Evolutionary conservation across 306 rosid genomes (phyloP).

Genomic region (Rosa chinensis): DNA sequence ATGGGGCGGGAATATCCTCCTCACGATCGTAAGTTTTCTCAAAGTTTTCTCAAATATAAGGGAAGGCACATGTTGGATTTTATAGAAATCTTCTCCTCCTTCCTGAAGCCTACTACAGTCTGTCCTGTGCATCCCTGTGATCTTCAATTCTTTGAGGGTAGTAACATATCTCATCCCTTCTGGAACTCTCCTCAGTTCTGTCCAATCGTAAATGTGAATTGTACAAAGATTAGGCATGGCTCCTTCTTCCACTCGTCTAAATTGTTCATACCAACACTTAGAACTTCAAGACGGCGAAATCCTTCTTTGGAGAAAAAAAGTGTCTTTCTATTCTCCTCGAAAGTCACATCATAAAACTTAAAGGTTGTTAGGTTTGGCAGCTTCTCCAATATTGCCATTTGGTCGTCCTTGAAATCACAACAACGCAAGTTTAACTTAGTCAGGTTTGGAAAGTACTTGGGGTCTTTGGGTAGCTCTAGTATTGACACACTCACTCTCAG

Average conservation of each 20-base stretch:
- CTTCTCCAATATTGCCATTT: slow-evolving; percentile 43
- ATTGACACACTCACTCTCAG: neutral
- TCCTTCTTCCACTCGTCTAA: slow-evolving; percentile 39
- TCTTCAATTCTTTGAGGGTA: slow-evolving; percentile 35
- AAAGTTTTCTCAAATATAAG: neutral
- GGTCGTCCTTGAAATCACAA: slow-evolving; percentile 42
- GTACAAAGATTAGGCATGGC: slow-evolving; percentile 34
- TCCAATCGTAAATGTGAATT: slow-evolving; percentile 25
- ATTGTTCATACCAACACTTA: slow-evolving; percentile 27
- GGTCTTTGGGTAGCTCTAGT: slow-evolving; percentile 16
- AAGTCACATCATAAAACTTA: slow-evolving; percentile 30
- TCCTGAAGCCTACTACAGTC: slow-evolving; percentile 34
- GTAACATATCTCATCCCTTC: slow-evolving; percentile 37
- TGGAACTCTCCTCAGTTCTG: slow-evolving; percentile 36
- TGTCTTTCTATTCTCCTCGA: slow-evolving; percentile 26
- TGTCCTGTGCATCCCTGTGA: slow-evolving; percentile 38
- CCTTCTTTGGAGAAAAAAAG: slow-evolving; percentile 35
- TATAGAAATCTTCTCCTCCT: slow-evolving; percentile 47
- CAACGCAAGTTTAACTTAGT: slow-evolving; percentile 40
- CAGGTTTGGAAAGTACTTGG: slow-evolving; percentile 30
- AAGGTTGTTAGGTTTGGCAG: slow-evolving; percentile 41
- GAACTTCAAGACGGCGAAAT: slow-evolving; percentile 42
- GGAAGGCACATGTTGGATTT: slow-evolving; percentile 54
- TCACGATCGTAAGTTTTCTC: neutral
- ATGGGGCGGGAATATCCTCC: neutral